Percentiles rank a stretch among this genome's conserved stretches.
phyloP scores from a whole-genome alignment of 169 alveolate species.

The Plasmodium vinckei region DNA sequence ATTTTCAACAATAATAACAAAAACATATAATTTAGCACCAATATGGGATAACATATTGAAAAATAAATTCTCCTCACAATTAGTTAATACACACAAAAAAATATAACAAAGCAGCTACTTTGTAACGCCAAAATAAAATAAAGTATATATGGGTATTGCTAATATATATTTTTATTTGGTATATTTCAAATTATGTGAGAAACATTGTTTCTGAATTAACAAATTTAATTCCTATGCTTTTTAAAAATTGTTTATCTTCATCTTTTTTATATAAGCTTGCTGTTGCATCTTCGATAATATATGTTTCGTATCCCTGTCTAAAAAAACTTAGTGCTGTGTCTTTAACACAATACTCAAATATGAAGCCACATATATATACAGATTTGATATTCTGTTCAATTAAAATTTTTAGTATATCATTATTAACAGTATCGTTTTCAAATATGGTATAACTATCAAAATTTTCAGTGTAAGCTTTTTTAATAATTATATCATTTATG shows the following conservation, averaged over 20 bases:
- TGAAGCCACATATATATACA: conserved; percentile 62
- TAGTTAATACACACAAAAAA: too few relatives aligned
- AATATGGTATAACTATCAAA: conserved; percentile 43
- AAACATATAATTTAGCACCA: too few relatives aligned
- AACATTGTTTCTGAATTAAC: conserved; percentile 10
- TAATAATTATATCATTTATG: conserved; percentile 46
- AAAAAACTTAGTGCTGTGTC: conserved; percentile 56
- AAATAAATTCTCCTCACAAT: too few relatives aligned
- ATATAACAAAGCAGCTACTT: too few relatives aligned
- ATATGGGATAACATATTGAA: too few relatives aligned
- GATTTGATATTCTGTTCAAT: conserved; percentile 25
- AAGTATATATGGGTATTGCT: neutral
- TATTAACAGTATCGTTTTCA: conserved; percentile 30
- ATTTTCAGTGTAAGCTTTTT: conserved; percentile 41
- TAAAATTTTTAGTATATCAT: conserved; percentile 11
- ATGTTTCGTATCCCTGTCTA: conserved; percentile 31
- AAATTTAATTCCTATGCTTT: conserved; percentile 49
- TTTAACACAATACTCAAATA: conserved; percentile 72
- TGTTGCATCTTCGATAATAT: conserved; percentile 73
- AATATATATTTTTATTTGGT: neutral
- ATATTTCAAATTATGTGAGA: too few relatives aligned
- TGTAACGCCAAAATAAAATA: too few relatives aligned
- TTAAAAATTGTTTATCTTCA: conserved; percentile 19
- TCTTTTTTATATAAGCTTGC: conserved; percentile 31
- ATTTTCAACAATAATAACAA: too few relatives aligned